Evolutionary conservation across 495 filamentous ascomycete genomes (phyloP).

Genomic region (Coniosporium apollinis): DNA sequence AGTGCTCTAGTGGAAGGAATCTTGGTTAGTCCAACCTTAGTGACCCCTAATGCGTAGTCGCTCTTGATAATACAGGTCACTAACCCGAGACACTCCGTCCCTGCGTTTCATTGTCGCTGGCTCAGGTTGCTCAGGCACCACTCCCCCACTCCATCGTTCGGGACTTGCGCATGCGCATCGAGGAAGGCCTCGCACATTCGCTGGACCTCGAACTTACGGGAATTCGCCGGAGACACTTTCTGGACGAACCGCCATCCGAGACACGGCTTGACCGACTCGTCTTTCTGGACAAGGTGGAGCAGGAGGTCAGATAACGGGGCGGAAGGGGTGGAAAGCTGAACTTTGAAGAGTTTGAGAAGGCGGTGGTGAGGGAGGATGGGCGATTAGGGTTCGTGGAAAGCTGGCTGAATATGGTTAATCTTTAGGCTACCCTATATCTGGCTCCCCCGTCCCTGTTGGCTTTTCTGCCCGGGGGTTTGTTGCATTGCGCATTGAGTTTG

Average conservation of each 20-base stretch:
- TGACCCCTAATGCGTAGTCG: no score
- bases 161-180: background rate
- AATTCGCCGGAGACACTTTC: background rate
- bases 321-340: slow-evolving; percentile 7
- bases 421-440: no score
- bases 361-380: slow-evolving; percentile 2
- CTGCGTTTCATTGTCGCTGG: no score
- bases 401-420: slow-evolving; percentile 11
- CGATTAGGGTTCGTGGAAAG: slow-evolving; percentile 4
- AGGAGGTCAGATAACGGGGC: slow-evolving; percentile 2
- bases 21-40: no score
- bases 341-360: slow-evolving; percentile 9
- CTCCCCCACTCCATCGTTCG: background rate
- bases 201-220: background rate
- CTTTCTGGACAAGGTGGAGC: slow-evolving; percentile 4
- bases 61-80: no score
- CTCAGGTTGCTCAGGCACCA: no score
- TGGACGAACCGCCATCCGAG: slow-evolving; percentile 1
- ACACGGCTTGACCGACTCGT: slow-evolving; percentile 5
- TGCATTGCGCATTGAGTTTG: no score
- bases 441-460: no score
- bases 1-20: no score
- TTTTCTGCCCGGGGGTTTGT: no score
- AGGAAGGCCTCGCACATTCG: background rate
- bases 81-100: no score